A percentile compares a stretch with the other conserved stretches of the same genome.
These are phyloP conservation scores for Diplodia corticola DNA, from an alignment of 2,329 filamentous ascomycete species.

Conservation along the genomic window DNA sequence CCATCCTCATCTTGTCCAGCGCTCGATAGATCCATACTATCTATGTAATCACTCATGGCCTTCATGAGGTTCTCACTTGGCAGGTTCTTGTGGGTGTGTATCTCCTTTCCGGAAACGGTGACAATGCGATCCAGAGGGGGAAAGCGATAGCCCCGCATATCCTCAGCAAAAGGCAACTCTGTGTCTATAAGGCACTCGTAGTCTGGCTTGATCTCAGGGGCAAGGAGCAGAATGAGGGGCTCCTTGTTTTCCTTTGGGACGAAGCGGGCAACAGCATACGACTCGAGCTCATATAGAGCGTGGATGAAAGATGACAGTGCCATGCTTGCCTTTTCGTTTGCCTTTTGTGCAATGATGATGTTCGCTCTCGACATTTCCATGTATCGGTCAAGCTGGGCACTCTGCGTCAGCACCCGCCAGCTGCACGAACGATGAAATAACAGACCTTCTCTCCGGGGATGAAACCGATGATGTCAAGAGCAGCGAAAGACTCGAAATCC, in stretches of 20 bases:
- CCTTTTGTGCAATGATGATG: slow-evolving; percentile 73
- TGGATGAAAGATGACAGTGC: slow-evolving; percentile 88
- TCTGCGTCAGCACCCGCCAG: background rate
- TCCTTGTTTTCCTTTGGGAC: slow-evolving; percentile 82
- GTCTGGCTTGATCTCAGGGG: slow-evolving; percentile 74
- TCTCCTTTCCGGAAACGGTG: slow-evolving; percentile 77
- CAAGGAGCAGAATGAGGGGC: slow-evolving; percentile 74
- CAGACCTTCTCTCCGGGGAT: slow-evolving; percentile 68
- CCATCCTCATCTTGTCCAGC: slow-evolving; percentile 71
- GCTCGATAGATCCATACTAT: slow-evolving; percentile 82
- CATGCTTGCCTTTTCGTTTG: slow-evolving; percentile 78
- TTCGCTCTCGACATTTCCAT: slow-evolving; percentile 80
- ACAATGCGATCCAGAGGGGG: slow-evolving; percentile 84
- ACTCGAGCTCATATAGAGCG: slow-evolving; percentile 79
- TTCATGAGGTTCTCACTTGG: slow-evolving; percentile 71
- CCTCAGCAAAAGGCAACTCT: slow-evolving; percentile 89
- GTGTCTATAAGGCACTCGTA: slow-evolving; percentile 87
- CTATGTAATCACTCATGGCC: slow-evolving; percentile 89
- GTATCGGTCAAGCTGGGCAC: slow-evolving; percentile 71
- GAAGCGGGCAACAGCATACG: slow-evolving; percentile 81
- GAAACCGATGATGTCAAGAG: slow-evolving; percentile 84
- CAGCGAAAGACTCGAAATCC: slow-evolving; percentile 74
- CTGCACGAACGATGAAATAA: background rate
- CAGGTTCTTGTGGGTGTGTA: slow-evolving; percentile 81
- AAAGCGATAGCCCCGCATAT: slow-evolving; percentile 86